Percentiles rank a stretch among this genome's conserved stretches.
phyloP scores from a whole-genome alignment of 2,329 filamentous ascomycete genomes.

The Cordyceps tenuipes region DNA sequence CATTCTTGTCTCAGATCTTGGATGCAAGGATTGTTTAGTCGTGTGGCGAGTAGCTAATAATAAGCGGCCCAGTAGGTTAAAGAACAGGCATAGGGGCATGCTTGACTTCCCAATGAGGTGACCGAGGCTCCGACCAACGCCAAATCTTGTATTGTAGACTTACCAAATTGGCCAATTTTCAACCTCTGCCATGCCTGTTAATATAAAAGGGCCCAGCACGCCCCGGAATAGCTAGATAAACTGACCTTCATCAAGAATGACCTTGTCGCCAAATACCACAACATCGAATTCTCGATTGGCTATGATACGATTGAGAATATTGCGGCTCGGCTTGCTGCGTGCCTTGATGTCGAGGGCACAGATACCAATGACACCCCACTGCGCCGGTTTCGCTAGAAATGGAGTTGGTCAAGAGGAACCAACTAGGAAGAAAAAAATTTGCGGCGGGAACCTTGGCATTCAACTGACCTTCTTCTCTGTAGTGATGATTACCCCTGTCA shows the following conservation, averaged over 20 bases:
- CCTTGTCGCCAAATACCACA: constrained; percentile 96
- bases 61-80: constrained; percentile 20
- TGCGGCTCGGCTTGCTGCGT: constrained; percentile 90
- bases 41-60: constrained; percentile 19
- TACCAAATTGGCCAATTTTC: constrained; percentile 92
- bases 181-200: constrained; percentile 45
- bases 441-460: background rate
- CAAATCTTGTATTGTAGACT: constrained; percentile 21
- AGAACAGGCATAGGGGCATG: too few relatives aligned
- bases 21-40: background rate
- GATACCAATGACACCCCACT: constrained; percentile 71
- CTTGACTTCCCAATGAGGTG: constrained; percentile 11
- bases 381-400: constrained; percentile 43
- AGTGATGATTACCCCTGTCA: constrained; percentile 47
- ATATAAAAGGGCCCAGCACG: constrained; percentile 9
- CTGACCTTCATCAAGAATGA: constrained; percentile 85
- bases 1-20: constrained; percentile 14
- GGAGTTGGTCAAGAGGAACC: constrained; percentile 20
- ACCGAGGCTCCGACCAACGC: constrained; percentile 20
- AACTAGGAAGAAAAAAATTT: background rate
- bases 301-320: constrained; percentile 88
- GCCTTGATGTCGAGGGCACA: constrained; percentile 95
- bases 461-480: constrained; percentile 46
- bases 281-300: constrained; percentile 91
- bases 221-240: constrained; percentile 7